These are phyloP conservation scores for Mortierella antarctica DNA, from an alignment of 192 early-diverging fungal species.

Conservation along the genomic window DNA sequence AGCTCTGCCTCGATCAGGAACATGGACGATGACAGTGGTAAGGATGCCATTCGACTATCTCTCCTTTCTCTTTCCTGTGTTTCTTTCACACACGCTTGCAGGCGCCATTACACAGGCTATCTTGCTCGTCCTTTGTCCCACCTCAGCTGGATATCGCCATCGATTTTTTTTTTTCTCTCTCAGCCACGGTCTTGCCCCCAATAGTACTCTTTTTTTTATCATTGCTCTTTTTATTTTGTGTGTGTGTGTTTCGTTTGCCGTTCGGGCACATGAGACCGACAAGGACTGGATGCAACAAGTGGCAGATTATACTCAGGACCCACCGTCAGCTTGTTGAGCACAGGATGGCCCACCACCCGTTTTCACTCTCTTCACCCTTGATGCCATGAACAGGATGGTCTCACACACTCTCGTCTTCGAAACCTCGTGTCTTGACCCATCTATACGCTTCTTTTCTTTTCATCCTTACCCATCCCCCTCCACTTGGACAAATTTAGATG, in stretches of 20 bases:
- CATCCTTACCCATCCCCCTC: neutral
- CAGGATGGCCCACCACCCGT: no score
- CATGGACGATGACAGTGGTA: conserved; percentile 40
- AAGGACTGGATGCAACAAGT: no score
- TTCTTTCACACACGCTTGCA: neutral
- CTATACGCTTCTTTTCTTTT: neutral
- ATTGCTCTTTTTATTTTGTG: neutral
- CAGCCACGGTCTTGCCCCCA: no score
- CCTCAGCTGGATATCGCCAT: neutral
- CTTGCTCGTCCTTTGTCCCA: neutral
- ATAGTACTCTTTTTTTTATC: no score
- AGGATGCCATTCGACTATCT: neutral
- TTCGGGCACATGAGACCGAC: no score
- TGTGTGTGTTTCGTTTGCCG: neutral
- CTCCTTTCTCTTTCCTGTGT: neutral
- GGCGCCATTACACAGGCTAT: no score
- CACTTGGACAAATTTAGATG: conserved; percentile 5
- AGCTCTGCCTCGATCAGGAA: conserved; percentile 37
- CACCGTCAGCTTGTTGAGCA: no score
- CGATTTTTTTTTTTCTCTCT: neutral
- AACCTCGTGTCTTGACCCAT: neutral
- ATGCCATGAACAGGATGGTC: no score
- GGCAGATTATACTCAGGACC: no score
- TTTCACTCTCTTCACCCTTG: no score
- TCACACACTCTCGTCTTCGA: neutral